phyloP scores from a whole-genome alignment of 345 rosid genomes.

The Salix brachista region DNA sequence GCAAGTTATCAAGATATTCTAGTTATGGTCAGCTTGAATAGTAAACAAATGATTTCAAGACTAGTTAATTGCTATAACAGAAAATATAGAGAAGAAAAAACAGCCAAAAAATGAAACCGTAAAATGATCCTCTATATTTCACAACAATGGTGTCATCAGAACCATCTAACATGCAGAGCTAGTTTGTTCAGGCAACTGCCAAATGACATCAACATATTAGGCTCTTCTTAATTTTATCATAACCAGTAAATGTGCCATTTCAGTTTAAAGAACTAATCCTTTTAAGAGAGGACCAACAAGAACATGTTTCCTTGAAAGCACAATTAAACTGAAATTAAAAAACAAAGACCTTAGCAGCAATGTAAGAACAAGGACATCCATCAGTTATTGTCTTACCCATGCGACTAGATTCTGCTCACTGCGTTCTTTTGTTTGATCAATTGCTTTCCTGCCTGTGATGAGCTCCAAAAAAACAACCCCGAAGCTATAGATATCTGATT shows the following conservation, averaged over 20 bases:
- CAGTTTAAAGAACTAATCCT: background rate
- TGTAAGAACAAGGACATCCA: background rate
- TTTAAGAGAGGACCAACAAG: background rate
- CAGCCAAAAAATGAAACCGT: background rate
- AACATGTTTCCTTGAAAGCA: background rate
- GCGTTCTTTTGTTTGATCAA: conserved; percentile 32
- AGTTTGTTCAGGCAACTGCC: background rate
- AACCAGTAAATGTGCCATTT: background rate
- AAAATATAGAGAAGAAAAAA: background rate
- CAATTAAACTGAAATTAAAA: background rate
- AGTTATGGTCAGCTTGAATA: background rate
- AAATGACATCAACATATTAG: background rate
- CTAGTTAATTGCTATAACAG: background rate
- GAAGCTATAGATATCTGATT: conserved; percentile 44
- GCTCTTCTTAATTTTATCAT: background rate
- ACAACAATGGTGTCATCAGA: background rate
- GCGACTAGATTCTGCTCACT: conserved; percentile 39
- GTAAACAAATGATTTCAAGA: background rate
- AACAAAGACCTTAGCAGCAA: background rate
- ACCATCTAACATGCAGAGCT: background rate
- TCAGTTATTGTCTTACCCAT: conserved; percentile 32
- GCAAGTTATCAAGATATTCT: background rate
- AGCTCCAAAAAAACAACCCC: conserved; percentile 49
- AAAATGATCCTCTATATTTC: background rate
- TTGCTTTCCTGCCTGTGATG: conserved; percentile 46